phyloP scores from a whole-genome alignment of 306 rosid species.

The Boehmeria nivea region DNA sequence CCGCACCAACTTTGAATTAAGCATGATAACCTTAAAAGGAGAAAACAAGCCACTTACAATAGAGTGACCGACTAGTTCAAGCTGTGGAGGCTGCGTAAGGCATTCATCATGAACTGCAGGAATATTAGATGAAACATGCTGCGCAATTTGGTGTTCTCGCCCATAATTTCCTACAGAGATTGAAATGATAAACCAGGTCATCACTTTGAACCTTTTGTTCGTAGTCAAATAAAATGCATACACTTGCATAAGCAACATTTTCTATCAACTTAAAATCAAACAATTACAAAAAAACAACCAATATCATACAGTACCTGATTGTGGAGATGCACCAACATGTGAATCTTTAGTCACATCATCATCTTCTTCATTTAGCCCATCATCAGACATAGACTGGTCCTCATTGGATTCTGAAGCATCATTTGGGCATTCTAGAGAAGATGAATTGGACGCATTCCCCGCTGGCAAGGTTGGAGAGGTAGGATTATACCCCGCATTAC shows the following conservation, averaged over 20 bases:
- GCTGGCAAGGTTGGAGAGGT: conserved; percentile 39
- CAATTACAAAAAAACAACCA: not conserved
- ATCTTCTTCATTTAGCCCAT: conserved; percentile 63
- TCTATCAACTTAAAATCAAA: no score
- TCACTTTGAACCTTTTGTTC: no score
- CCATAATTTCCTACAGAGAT: conserved; percentile 37
- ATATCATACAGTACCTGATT: conserved; percentile 46
- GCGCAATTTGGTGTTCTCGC: conserved; percentile 53
- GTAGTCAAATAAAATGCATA: no score
- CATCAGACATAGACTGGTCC: conserved; percentile 67
- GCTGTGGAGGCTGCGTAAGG: conserved; percentile 57
- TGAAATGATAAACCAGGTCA: no score
- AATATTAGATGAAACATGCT: conserved; percentile 41
- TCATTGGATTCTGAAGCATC: conserved; percentile 79
- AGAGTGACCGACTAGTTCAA: conserved; percentile 95
- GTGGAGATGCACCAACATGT: conserved; percentile 44
- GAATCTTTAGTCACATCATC: conserved; percentile 53
- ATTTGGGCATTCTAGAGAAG: conserved; percentile 68
- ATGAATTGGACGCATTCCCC: conserved; percentile 54
- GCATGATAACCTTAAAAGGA: not conserved
- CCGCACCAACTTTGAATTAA: not conserved
- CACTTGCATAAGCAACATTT: no score
- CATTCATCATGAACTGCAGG: conserved; percentile 49
- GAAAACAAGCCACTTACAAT: conserved; percentile 46
- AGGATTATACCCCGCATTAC: conserved; percentile 54